Evolutionary conservation across 768 basidiomycete species (phyloP).

Genomic region (Tremella mesenterica): DNA sequence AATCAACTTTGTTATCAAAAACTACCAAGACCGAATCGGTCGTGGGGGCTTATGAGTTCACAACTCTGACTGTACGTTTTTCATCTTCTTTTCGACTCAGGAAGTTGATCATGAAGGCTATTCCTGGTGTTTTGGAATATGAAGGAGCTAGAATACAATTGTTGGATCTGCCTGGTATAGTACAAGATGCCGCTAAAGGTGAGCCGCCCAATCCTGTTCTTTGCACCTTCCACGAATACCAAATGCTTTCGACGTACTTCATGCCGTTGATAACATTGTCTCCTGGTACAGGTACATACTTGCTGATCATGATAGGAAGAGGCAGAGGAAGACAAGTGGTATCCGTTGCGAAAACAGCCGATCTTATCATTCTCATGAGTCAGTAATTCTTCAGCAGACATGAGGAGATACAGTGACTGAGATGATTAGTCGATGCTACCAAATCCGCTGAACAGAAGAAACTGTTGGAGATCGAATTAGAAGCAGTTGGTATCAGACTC

Average conservation of each 20-base stretch:
- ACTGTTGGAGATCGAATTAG: conserved; percentile 83
- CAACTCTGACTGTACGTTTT: conserved; percentile 65
- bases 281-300: background rate
- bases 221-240: background rate
- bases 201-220: background rate
- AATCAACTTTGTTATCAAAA: conserved; percentile 88
- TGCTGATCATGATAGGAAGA: conserved; percentile 53
- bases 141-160: conserved; percentile 89
- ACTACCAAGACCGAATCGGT: conserved; percentile 83
- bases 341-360: conserved; percentile 79
- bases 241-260: too few relatives aligned
- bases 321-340: conserved; percentile 95
- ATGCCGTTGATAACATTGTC: background rate
- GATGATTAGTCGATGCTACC: conserved; percentile 40
- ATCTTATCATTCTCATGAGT: conserved; percentile 63
- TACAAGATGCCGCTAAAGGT: conserved; percentile 49
- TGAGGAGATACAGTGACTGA: background rate
- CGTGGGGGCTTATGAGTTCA: conserved; percentile 90
- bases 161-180: conserved; percentile 90
- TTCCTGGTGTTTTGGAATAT: conserved; percentile 94
- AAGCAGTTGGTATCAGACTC: conserved; percentile 90
- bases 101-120: conserved; percentile 50
- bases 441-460: conserved; percentile 69
- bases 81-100: background rate
- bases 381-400: conserved; percentile 7